Base-by-base conservation (phyloP, 1,284 basidiomycete species). In the Irpex sp. region DNA sequence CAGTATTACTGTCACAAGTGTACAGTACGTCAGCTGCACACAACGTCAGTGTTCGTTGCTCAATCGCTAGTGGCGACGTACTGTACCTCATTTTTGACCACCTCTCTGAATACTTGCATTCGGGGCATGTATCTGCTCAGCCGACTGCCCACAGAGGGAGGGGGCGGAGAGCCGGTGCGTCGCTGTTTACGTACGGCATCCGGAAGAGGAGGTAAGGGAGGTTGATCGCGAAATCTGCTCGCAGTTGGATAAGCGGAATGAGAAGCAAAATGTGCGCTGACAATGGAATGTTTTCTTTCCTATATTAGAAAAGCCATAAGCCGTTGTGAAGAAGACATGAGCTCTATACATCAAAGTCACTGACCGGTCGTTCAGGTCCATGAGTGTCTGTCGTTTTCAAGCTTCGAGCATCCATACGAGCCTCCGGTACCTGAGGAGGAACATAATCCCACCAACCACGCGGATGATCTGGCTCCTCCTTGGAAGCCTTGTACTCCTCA, bases 381-480 rank as follows among this genome's bases (percentile, higher is more conserved):
- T 17, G 17, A 8, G 49, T 3, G 7, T 50, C 49, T 3, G 15
- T 50, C 1, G 49, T 21, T 17, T 21, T 21, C 49, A 17, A 17
- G 17, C 49, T 50, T 8, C 49, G 49, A 50, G 49, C 19, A 17
- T 55, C 53, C 9, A 55, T 26, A 8, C 11, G 53, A 6, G 33
- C 53, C 26, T 63, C 51, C n/a, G 46, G 59, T 7, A 62, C 54
- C 3, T 13, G 60, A 15, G 70, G 69, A 15, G 78, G 76, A 4
- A 77, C 74, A 60, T 83, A 82, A 67, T 86, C 83, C 83, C 84
- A 85, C 83, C 85, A 86, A 7, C 80, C 83, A 43, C 82, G 77
- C 37, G 60, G 56, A 36, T 59, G 63, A 33, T 33, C 36, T 17
- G 57, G 60, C 68, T 65, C 69, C 70, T 51, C 73, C 65, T 39